Conservation (phyloP, 2,329 filamentous ascomycete genomes). For the Pseudogymnoascus sp. region DNA sequence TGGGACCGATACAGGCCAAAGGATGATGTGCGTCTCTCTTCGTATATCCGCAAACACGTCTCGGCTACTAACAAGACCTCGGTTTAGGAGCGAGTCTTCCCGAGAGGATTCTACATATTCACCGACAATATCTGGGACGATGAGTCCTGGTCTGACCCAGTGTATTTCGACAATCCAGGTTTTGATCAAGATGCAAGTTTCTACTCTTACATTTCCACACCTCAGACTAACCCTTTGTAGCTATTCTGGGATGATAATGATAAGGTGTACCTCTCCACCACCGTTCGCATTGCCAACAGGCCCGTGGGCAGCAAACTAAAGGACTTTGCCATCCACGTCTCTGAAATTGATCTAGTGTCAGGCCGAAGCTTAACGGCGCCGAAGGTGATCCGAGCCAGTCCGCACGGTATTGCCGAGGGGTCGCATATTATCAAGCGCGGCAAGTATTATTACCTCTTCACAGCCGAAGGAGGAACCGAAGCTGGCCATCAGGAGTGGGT, state of each 20-base stretch:
- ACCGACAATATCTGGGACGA: conserved; percentile 40
- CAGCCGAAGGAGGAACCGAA: conserved; percentile 24
- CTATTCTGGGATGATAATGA: conserved; percentile 43
- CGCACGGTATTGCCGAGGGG: conserved; percentile 35
- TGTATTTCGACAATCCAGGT: conserved; percentile 45
- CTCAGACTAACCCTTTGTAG: conserved; percentile 9
- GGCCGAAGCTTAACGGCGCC: conserved; percentile 33
- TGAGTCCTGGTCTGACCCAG: conserved; percentile 42
- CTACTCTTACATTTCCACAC: not conserved
- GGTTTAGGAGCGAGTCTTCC: conserved; percentile 17
- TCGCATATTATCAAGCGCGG: conserved; percentile 32
- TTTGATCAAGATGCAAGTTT: conserved; percentile 45
- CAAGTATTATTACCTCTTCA: conserved; percentile 33
- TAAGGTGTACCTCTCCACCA: conserved; percentile 40
- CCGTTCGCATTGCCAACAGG: conserved; percentile 25
- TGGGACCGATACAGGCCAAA: conserved; percentile 37
- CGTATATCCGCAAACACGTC: not conserved
- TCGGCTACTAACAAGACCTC: not conserved
- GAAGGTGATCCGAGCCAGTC: conserved; percentile 30
- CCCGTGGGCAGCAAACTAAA: conserved; percentile 33
- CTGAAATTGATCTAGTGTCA: conserved; percentile 36
- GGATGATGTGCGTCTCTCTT: conserved; percentile 36
- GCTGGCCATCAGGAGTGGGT: conserved; percentile 46
- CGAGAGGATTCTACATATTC: conserved; percentile 33
- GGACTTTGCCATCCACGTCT: conserved; percentile 43